Percentiles rank a stretch among this genome's conserved stretches.
phyloP scores from a whole-genome alignment of 2,329 filamentous ascomycete genomes.

The Leptosphaerulina australis region DNA sequence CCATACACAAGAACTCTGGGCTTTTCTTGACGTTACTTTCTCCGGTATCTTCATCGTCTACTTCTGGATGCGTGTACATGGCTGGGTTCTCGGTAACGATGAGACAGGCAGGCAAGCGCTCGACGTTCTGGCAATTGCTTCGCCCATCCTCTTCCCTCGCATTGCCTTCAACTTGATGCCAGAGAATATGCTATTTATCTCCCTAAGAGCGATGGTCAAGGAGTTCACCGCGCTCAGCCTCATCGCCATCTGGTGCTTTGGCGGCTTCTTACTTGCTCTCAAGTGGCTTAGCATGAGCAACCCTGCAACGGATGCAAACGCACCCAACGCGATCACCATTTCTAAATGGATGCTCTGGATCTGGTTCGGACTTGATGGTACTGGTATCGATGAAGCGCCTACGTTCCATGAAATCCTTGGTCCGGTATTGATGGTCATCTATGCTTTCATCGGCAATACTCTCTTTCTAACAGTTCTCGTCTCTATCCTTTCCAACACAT shows the following conservation, averaged over 20 bases:
- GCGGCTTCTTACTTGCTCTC: slow-evolving; percentile 79
- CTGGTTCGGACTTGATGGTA: slow-evolving; percentile 84
- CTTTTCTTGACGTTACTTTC: slow-evolving; percentile 82
- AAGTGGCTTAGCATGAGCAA: slow-evolving; percentile 69
- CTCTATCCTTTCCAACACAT: slow-evolving; percentile 84
- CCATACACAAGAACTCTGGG: slow-evolving; percentile 88
- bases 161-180: slow-evolving; percentile 83
- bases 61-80: slow-evolving; percentile 69
- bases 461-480: slow-evolving; percentile 88
- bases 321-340: slow-evolving; percentile 69
- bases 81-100: slow-evolving; percentile 59
- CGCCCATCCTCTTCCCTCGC: slow-evolving; percentile 77
- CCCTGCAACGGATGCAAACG: slow-evolving; percentile 36
- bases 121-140: slow-evolving; percentile 78
- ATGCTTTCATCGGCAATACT: slow-evolving; percentile 85
- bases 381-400: slow-evolving; percentile 61
- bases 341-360: slow-evolving; percentile 93
- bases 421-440: slow-evolving; percentile 79
- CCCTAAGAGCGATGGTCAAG: slow-evolving; percentile 81
- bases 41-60: slow-evolving; percentile 73
- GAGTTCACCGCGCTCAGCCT: slow-evolving; percentile 80
- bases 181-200: slow-evolving; percentile 83
- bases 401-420: slow-evolving; percentile 82
- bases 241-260: slow-evolving; percentile 81
- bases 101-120: slow-evolving; percentile 69